Evolutionary conservation across 257 asterid species (phyloP).

Genomic region (Nicotiana knightiana): DNA sequence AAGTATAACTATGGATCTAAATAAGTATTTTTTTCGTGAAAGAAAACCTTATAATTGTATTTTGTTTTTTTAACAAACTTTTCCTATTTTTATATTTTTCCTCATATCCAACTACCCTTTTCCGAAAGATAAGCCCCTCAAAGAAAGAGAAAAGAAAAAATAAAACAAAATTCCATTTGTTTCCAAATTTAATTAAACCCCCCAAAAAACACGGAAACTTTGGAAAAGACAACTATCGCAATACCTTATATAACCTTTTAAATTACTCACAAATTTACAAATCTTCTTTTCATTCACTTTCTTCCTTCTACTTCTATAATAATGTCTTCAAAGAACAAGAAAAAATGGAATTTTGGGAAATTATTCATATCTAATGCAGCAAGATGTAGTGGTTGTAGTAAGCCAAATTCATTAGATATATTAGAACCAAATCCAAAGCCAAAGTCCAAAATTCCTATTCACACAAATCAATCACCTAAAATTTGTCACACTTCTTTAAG

Average conservation of each 20-base stretch:
- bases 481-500: constrained; percentile 1
- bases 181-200: neutral
- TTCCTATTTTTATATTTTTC: neutral
- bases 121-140: neutral
- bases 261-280: neutral
- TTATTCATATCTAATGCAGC: neutral
- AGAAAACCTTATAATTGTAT: neutral
- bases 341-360: neutral
- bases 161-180: neutral
- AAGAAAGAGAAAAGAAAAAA: neutral
- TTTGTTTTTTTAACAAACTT: neutral
- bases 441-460: neutral
- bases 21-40: neutral
- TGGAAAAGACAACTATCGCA: neutral
- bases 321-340: neutral
- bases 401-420: neutral
- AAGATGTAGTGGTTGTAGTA: neutral
- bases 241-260: neutral
- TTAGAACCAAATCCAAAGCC: neutral
- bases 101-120: neutral
- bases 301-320: neutral
- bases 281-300: neutral
- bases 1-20: neutral
- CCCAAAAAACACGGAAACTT: neutral
- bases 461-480: neutral